Evolutionary conservation across 1,284 basidiomycete species (phyloP).

Genomic region (Rhodotorula sp.): DNA sequence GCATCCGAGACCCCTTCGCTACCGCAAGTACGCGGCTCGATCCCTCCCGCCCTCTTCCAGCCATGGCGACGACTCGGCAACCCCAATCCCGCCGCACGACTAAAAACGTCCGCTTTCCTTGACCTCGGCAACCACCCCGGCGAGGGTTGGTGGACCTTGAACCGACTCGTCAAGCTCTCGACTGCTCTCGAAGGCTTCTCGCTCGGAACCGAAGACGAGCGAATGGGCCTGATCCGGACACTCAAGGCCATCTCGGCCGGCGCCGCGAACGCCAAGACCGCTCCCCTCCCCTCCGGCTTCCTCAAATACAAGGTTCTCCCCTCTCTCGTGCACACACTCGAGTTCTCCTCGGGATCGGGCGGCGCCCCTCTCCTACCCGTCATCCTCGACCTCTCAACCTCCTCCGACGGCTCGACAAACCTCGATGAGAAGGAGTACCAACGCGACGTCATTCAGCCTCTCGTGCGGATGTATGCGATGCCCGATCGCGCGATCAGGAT

Average conservation of each 20-base stretch:
- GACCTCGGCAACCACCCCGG: conserved; percentile 59
- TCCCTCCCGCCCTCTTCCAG: conserved; percentile 74
- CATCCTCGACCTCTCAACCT: conserved; percentile 7
- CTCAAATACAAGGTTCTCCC: conserved; percentile 82
- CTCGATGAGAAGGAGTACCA: conserved; percentile 71
- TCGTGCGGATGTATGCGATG: conserved; percentile 78
- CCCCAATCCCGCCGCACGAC: conserved; percentile 75
- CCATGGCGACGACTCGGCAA: conserved; percentile 83
- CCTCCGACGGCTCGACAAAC: conserved; percentile 58
- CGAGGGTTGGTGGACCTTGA: conserved; percentile 78
- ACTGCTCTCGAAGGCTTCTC: conserved; percentile 83
- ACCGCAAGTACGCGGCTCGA: conserved; percentile 61
- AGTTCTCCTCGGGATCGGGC: conserved; percentile 59
- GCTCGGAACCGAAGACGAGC: conserved; percentile 78
- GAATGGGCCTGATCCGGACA: conserved; percentile 65
- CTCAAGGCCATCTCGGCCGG: conserved; percentile 27
- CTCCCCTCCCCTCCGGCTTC: conserved; percentile 83
- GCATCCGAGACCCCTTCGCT: conserved; percentile 66
- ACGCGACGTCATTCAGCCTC: conserved; percentile 67
- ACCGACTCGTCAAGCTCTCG: conserved; percentile 82
- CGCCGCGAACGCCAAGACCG: conserved; percentile 29
- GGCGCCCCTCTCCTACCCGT: conserved; percentile 62
- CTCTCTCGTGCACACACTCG: conserved; percentile 76
- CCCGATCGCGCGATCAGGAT: conserved; percentile 91
- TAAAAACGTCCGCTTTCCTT: conserved; percentile 73